Conservation (phyloP, 2,329 filamentous ascomycete species). For the Diaporthe sp. region DNA sequence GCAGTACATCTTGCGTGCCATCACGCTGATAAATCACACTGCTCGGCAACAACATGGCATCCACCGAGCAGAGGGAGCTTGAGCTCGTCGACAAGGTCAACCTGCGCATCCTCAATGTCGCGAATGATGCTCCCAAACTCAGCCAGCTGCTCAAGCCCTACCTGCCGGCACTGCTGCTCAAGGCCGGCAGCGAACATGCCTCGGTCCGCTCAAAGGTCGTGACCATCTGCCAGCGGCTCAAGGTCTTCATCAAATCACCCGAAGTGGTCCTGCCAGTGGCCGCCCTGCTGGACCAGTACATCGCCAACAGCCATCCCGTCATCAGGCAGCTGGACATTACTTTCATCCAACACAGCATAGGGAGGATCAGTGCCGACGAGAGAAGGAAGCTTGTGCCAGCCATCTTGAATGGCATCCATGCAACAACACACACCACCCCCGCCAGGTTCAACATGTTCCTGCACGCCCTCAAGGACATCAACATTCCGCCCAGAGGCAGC, state of each 20-base stretch:
- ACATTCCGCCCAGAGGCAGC: constrained; percentile 80
- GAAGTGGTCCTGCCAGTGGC: constrained; percentile 84
- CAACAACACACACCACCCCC: constrained; percentile 61
- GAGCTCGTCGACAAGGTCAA: constrained; percentile 87
- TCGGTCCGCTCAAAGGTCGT: constrained; percentile 81
- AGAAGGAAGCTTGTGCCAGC: constrained; percentile 79
- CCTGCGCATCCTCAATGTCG: constrained; percentile 80
- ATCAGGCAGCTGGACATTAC: constrained; percentile 89
- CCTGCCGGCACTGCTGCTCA: constrained; percentile 84
- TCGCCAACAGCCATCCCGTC: constrained; percentile 76
- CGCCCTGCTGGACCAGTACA: constrained; percentile 90
- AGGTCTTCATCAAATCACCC: constrained; percentile 62
- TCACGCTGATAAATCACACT: neutral
- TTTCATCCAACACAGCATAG: constrained; percentile 85
- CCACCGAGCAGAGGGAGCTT: constrained; percentile 77
- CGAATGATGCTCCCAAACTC: constrained; percentile 86
- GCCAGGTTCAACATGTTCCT: constrained; percentile 86
- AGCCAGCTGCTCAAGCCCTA: constrained; percentile 82
- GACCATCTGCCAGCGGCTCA: constrained; percentile 61
- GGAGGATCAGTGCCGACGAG: constrained; percentile 64
- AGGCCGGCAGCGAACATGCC: constrained; percentile 83
- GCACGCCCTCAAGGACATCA: constrained; percentile 76
- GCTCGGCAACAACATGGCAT: constrained; percentile 35
- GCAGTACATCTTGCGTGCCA: neutral
- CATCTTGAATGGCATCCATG: constrained; percentile 73